Base-by-base conservation (phyloP, 2,329 filamentous ascomycete species). In the Didymellaceae sp. region DNA sequence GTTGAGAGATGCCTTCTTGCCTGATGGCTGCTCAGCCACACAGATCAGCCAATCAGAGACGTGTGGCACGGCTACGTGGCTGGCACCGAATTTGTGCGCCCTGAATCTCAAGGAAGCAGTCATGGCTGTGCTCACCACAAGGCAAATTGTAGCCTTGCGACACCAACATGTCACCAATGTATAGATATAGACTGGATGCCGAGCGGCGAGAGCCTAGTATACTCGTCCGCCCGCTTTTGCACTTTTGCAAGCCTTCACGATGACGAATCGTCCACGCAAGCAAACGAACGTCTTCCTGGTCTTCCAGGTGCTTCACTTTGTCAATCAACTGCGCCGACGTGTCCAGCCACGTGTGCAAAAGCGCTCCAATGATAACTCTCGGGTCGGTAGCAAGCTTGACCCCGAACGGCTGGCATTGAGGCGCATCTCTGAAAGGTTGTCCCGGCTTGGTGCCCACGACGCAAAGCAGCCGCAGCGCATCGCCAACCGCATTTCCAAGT, bases 291-390 rank as follows among this genome's bases (percentile, higher is more conserved):
- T 75, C 44, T 62, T 68, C 59, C 63, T 74, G 45, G 70, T 71
- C 21, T 68, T 71, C 57, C 68, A 68, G 55, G 65, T 74, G 45
- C 59, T 75, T 43, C 67, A 71, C 58, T 65, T 74, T 56, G 65
- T 75, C 58, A 66, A 69, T 41, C 64, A 68, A 46, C 70, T 76
- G 45, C 68, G 71, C 45, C 70, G 66, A 52, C 69, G 71, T 45
- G 63, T 72, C 34, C 66, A 67, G 62, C 66, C 62, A 59, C 72
- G 67, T 45, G 44, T 55, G 38, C 57, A 44, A 40, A 31, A 55
- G 43, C 58, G 59, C 56, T 63, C 63, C 39, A 41, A 58, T 45
- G 43, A 44, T 41, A 25, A 50, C 37, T 49, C 49, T 40, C 40
- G 56, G 41, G 64, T 70, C 66, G 63, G 67, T 57, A 50, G 45